phyloP scores from a whole-genome alignment of 768 basidiomycete species.

The Mycena latifolia region DNA sequence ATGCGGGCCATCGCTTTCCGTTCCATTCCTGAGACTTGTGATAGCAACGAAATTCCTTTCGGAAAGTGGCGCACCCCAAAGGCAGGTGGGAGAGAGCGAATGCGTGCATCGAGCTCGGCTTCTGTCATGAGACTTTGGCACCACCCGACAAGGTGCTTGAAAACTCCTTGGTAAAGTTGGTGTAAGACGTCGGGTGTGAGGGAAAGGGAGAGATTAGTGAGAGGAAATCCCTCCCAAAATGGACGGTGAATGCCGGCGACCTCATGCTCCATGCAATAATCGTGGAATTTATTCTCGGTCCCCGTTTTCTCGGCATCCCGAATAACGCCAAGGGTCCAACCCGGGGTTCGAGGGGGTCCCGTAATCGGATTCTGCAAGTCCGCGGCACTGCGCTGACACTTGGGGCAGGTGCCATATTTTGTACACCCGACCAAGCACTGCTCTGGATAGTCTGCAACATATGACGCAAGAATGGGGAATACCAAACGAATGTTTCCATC shows the following conservation, averaged over 20 bases:
- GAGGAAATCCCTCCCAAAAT: too few species aligned
- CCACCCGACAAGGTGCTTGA: too few species aligned
- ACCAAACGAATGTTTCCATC: constrained; percentile 43
- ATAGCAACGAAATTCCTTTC: too few species aligned
- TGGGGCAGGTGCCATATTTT: constrained; percentile 39
- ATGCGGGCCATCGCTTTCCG: too few species aligned
- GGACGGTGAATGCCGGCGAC: constrained; percentile 27
- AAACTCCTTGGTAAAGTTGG: too few species aligned
- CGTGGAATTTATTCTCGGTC: constrained; percentile 7
- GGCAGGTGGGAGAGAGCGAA: too few species aligned
- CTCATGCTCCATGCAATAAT: constrained; percentile 20
- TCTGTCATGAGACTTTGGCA: too few species aligned
- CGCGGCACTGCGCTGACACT: constrained; percentile 32
- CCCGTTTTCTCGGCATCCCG: background rate
- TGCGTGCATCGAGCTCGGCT: too few species aligned
- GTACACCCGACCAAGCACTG: constrained; percentile 50
- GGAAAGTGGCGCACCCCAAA: too few species aligned
- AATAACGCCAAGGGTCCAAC: constrained; percentile 14
- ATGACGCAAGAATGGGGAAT: constrained; percentile 13
- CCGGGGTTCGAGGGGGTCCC: background rate
- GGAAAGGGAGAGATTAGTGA: too few species aligned
- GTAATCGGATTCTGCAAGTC: constrained; percentile 23
- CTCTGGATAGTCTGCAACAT: constrained; percentile 51
- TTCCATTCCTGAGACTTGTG: too few species aligned
- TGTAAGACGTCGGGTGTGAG: too few species aligned